Evolutionary conservation across 495 filamentous ascomycete genomes (phyloP), one percentile per base, ranked within the genome.

Genomic region (Podospora bellae-mahoneyi): DNA sequence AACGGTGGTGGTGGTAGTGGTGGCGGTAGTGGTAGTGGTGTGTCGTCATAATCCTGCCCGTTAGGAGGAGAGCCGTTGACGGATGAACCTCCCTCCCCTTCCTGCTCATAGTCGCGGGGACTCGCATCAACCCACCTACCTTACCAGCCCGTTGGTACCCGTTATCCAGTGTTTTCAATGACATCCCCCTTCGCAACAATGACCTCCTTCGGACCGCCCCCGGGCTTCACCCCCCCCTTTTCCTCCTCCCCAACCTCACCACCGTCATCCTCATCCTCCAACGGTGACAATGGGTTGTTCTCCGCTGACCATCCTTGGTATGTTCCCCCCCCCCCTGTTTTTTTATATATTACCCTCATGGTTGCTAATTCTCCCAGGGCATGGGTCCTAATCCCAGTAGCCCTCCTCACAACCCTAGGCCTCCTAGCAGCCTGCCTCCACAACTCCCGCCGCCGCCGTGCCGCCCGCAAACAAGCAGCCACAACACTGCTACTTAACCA

Each of bases 311-410:
- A 66, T 13, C 64, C 64, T 6, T 66, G 64, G 61, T 63, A 63
- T 19, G 32, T 44, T 20, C 23, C 4, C 5, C 55, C 13, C 23
- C 23, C 23, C 55, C 23, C 18, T 1, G 1, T n/a, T 20, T 13
- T 48, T 48, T 4, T 10, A 0, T 4, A 39, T 9, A 18, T 23
- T 26, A 58, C 18, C 55, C 18, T 57, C 54, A 6, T 18, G 6
- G 15, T 10, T 28, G 18, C 59, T 61, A 63, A 63, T 1, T 23
- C 23, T 23, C 18, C 30, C 28, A 63, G 61, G 73, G 62, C 66
- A 20, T 75, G 68, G 68, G 68, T 73, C 54, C 65, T 75, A 15
- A 71, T 75, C 56, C 73, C 73, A 18, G 60, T 77, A 58, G 60
- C 67, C 60, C 59, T 69, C 64, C 60, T 75, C 19, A 58, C 70